phyloP scores from a whole-genome alignment of 208 protist genomes.

The Endotrypanum monterogeii region DNA sequence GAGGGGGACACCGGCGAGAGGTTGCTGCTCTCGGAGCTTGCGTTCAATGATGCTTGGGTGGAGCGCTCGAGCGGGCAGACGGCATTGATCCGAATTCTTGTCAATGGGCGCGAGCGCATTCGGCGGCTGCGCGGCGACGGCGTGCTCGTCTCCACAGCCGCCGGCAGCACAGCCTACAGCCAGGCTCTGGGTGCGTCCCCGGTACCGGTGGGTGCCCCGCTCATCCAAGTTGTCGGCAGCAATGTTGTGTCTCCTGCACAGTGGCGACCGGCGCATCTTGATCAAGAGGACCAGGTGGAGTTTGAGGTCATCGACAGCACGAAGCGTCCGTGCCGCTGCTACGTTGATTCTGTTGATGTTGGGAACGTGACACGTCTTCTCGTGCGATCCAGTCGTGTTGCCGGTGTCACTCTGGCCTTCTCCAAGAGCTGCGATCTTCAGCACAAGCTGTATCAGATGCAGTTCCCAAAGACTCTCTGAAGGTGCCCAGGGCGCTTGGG shows the following conservation, averaged over 20 bases:
- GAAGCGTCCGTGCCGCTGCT: slow-evolving; percentile 88
- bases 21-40: slow-evolving; percentile 75
- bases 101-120: slow-evolving; percentile 90
- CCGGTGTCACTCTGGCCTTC: slow-evolving; percentile 82
- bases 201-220: slow-evolving; percentile 80
- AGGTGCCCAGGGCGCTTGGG: not conserved
- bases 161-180: slow-evolving; percentile 90
- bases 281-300: slow-evolving; percentile 90
- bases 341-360: slow-evolving; percentile 86
- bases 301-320: slow-evolving; percentile 84
- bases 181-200: slow-evolving; percentile 86
- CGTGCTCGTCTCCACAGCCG: slow-evolving; percentile 87
- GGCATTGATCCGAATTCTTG: slow-evolving; percentile 85
- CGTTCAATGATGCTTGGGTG: slow-evolving; percentile 93
- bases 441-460: slow-evolving; percentile 90
- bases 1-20: slow-evolving; percentile 67
- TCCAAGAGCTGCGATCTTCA: slow-evolving; percentile 87
- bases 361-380: slow-evolving; percentile 84
- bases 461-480: slow-evolving; percentile 82
- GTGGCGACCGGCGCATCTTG: slow-evolving; percentile 85
- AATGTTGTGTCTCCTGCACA: slow-evolving; percentile 89
- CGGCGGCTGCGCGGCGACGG: slow-evolving; percentile 79
- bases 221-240: slow-evolving; percentile 90
- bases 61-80: slow-evolving; percentile 90
- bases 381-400: slow-evolving; percentile 84